phyloP scores from a whole-genome alignment of 2,329 filamentous ascomycete species.

The Aspergillus brasiliensis region DNA sequence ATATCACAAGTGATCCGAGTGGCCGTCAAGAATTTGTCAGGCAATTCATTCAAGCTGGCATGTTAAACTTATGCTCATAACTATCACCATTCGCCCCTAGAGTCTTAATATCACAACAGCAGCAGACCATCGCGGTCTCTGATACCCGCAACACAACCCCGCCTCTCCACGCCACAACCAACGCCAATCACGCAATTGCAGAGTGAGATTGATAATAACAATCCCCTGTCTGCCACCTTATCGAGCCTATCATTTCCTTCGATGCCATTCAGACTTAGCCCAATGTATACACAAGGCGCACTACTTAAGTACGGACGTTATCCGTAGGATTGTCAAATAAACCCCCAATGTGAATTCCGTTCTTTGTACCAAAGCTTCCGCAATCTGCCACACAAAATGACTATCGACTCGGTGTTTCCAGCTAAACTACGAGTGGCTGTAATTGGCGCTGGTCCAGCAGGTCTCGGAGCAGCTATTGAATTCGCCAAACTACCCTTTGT shows the following conservation, averaged over 20 bases:
- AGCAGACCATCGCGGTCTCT: too few species aligned
- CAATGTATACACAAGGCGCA: background rate
- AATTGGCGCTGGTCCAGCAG: conserved; percentile 19
- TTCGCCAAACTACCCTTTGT: conserved; percentile 13
- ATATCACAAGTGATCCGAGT: too few species aligned
- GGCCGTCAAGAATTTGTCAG: too few species aligned
- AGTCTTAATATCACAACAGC: too few species aligned
- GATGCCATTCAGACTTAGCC: background rate
- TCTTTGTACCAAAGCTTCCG: background rate
- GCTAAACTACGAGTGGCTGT: conserved; percentile 14
- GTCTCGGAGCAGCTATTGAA: conserved; percentile 16
- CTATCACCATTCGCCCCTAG: too few species aligned
- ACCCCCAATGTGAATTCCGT: too few species aligned
- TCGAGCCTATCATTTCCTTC: background rate
- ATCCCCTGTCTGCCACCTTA: background rate
- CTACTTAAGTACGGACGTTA: background rate
- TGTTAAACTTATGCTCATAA: too few species aligned
- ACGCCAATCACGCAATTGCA: background rate
- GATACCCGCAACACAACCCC: too few species aligned
- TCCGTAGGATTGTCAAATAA: background rate
- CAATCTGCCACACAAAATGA: background rate
- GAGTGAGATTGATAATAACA: background rate
- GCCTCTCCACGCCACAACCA: background rate
- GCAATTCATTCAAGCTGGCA: too few species aligned
- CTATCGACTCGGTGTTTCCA: background rate